A percentile compares a stretch with the other conserved stretches of the same genome.
Conservation (phyloP, 2,329 filamentous ascomycete genomes). For the Triangularia setosa region DNA sequence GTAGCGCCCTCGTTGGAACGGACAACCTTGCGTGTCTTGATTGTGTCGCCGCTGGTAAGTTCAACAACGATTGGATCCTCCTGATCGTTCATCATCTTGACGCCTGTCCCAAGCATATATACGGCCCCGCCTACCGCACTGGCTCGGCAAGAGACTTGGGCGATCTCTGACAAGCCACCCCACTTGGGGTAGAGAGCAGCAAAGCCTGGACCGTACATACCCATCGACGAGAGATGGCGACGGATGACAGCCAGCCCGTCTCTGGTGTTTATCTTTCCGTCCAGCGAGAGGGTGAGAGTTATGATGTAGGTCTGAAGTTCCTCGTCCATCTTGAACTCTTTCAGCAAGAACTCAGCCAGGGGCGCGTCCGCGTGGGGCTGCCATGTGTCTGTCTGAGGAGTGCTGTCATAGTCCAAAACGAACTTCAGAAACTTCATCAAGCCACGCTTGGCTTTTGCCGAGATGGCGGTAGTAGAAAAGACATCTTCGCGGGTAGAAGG, state of each 20-base stretch:
- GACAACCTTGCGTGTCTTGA: slow-evolving; percentile 54
- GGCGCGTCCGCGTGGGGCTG: slow-evolving; percentile 49
- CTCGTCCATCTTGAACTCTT: slow-evolving; percentile 64
- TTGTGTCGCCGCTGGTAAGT: slow-evolving; percentile 54
- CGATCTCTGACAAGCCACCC: slow-evolving; percentile 83
- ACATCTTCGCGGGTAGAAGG: slow-evolving; percentile 90
- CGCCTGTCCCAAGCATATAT: slow-evolving; percentile 76
- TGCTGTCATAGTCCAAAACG: slow-evolving; percentile 65
- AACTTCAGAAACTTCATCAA: slow-evolving; percentile 95
- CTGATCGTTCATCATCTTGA: slow-evolving; percentile 39
- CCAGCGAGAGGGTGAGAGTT: slow-evolving; percentile 71
- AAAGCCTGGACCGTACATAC: slow-evolving; percentile 83
- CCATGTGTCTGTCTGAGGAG: slow-evolving; percentile 55
- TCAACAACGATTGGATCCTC: slow-evolving; percentile 22
- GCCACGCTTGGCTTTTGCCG: slow-evolving; percentile 74
- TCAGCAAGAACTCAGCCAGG: slow-evolving; percentile 56
- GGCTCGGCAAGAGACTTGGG: slow-evolving; percentile 86
- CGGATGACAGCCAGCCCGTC: slow-evolving; percentile 71
- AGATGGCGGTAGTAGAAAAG: slow-evolving; percentile 72
- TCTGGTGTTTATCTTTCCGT: slow-evolving; percentile 56
- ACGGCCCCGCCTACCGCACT: slow-evolving; percentile 86
- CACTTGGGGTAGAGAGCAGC: slow-evolving; percentile 89
- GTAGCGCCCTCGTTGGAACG: slow-evolving; percentile 36
- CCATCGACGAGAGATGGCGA: slow-evolving; percentile 80
- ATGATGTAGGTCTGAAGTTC: slow-evolving; percentile 59